phyloP scores from a whole-genome alignment of 768 basidiomycete genomes.

The Tricholoma furcatifolium region DNA sequence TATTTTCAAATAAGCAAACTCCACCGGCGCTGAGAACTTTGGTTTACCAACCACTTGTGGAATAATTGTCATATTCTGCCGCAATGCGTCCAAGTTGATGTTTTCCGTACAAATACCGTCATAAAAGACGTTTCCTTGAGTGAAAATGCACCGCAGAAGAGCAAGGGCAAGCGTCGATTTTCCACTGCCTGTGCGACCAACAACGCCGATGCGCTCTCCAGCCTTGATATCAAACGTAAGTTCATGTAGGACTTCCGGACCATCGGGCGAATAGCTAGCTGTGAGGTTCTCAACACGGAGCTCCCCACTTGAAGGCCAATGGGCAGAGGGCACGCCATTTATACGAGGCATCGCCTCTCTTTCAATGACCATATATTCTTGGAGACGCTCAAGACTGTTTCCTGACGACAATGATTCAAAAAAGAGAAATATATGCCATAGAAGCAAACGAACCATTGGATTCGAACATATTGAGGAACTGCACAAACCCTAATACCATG shows the following conservation, averaged over 20 bases:
- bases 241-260: constrained; percentile 24
- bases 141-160: constrained; percentile 53
- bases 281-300: constrained; percentile 17
- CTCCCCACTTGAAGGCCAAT: constrained; percentile 48
- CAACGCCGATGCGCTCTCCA: constrained; percentile 56
- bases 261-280: constrained; percentile 50
- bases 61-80: constrained; percentile 58
- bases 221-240: constrained; percentile 47
- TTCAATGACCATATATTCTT: constrained; percentile 57
- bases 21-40: not conserved
- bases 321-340: constrained; percentile 51
- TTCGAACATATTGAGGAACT: constrained; percentile 40
- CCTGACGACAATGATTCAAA: too few relatives aligned
- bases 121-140: constrained; percentile 52
- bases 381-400: constrained; percentile 60
- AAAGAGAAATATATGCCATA: too few relatives aligned
- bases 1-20: constrained; percentile 7
- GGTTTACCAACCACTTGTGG: constrained; percentile 39
- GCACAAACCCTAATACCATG: constrained; percentile 47
- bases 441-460: constrained; percentile 39
- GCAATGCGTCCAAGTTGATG: constrained; percentile 53
- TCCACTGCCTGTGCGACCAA: constrained; percentile 13
- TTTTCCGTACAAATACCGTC: constrained; percentile 47
- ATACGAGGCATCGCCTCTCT: too few relatives aligned
- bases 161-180: constrained; percentile 57